Evolutionary conservation across 192 early-diverging fungal genomes (phyloP), one percentile per base, ranked within the genome.

Genomic region (Mortierella claussenii): DNA sequence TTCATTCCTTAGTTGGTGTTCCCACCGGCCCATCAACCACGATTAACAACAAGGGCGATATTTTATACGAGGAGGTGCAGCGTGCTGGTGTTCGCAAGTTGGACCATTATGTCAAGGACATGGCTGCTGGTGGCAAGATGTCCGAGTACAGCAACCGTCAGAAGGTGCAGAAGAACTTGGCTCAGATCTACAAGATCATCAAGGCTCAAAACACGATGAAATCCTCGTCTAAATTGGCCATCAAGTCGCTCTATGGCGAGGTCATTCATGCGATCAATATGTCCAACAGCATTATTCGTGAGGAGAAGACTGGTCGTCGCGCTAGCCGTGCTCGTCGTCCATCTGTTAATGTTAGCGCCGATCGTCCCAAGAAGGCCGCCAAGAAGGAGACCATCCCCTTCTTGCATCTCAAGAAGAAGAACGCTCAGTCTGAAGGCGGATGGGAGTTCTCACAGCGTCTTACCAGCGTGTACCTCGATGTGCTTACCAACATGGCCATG

Each of bases 71-170:
- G 42, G 95, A 97, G 81, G 88, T 93, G 58, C 92, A 88, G 79
- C 93, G 96, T 49, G 75, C 82, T 44, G 93, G 91, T 30, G 82
- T 86, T 63, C 91, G 90, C 81, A 97, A 97, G 89, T 87, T 98
- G 79, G 90, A 94, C 78, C 91, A 96, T 61, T 98, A 96, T 69
- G 94, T 98, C 79, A 87, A 90, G 74, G 91, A 91, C 51, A 94
- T 98, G 94, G 82, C 86, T 82, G 80, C 82, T 27, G 91, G 89
- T 24, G 84, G 85, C 58, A 85, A 89, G 73, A 83, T 89, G 76
- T 83, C 89, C 47, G 86, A 93, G 76, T 93, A 89, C 86, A 85
- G 85, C 40, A 85, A 86, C 81, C 91, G 91, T 52, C 89, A 91
- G 74, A 87, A 86, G 62, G 91, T 92, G 9, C 89, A 92, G 79